Percentiles rank a stretch among this genome's conserved stretches.
Evolutionary conservation across 768 basidiomycete genomes (phyloP).

Genomic region (Tricholoma matsutake): DNA sequence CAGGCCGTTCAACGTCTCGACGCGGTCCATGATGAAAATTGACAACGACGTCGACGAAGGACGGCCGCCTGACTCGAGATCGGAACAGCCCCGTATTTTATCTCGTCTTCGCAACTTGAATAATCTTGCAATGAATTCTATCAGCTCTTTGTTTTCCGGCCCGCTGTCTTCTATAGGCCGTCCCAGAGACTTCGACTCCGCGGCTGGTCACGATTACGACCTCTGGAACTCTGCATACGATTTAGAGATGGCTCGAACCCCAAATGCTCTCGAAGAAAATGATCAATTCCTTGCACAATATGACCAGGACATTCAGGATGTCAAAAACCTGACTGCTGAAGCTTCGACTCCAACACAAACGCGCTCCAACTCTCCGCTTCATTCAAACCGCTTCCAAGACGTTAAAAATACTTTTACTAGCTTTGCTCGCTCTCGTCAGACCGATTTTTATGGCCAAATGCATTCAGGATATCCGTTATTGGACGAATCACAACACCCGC

Average conservation of each 20-base stretch:
- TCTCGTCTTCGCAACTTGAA: slow-evolving; percentile 23
- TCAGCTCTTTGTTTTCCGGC: slow-evolving; percentile 22
- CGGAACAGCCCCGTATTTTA: slow-evolving; percentile 12
- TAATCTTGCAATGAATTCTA: slow-evolving; percentile 14
- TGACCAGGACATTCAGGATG: slow-evolving; percentile 4
- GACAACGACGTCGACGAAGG: slow-evolving; percentile 12
- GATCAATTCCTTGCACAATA: background rate
- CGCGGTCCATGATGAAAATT: slow-evolving; percentile 8
- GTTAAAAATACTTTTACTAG: slow-evolving; percentile 20
- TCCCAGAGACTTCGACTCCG: slow-evolving; percentile 5
- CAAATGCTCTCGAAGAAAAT: background rate
- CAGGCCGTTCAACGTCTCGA: too few relatives aligned
- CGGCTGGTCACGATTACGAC: slow-evolving; percentile 2
- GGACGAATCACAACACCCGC: background rate
- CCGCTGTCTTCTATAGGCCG: slow-evolving; percentile 13
- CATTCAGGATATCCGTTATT: background rate
- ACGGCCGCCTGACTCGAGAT: background rate
- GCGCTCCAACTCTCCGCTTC: slow-evolving; percentile 18
- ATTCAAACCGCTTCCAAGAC: slow-evolving; percentile 15
- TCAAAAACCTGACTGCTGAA: slow-evolving; percentile 1
- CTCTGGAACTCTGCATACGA: slow-evolving; percentile 11
- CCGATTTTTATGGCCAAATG: slow-evolving; percentile 10
- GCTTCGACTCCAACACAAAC: slow-evolving; percentile 19
- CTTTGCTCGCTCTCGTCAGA: slow-evolving; percentile 16
- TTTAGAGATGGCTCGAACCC: slow-evolving; percentile 8